phyloP scores from a whole-genome alignment of 2,329 filamentous ascomycete genomes.

The Colletotrichum tamarilloi region DNA sequence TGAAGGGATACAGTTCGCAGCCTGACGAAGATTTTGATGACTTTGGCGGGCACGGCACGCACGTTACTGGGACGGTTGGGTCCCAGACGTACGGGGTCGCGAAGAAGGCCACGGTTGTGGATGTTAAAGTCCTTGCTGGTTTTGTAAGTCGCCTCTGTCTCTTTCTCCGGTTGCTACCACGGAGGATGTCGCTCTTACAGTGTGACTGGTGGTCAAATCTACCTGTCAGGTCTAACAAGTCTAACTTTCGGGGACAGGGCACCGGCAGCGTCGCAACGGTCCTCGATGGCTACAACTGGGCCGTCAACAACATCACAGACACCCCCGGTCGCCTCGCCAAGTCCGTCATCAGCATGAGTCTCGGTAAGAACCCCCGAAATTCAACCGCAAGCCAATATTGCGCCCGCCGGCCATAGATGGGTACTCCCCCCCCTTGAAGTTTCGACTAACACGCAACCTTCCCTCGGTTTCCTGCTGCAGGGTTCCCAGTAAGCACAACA shows the following conservation, averaged over 20 bases:
- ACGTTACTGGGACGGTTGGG: constrained; percentile 50
- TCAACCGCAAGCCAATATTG: neutral
- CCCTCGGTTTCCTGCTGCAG: neutral
- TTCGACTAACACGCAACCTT: neutral
- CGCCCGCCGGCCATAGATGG: constrained; percentile 40
- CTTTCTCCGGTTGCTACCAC: no score
- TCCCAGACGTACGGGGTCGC: constrained; percentile 52
- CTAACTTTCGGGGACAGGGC: constrained; percentile 33
- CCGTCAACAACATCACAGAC: constrained; percentile 46
- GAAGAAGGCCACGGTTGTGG: constrained; percentile 55
- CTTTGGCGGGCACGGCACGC: constrained; percentile 56
- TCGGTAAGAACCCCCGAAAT: constrained; percentile 37
- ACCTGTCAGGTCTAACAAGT: constrained; percentile 22
- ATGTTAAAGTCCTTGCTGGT: constrained; percentile 54
- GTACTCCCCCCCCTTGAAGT: no score
- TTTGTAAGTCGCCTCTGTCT: constrained; percentile 25
- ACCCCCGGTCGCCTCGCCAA: constrained; percentile 40
- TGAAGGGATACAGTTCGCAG: constrained; percentile 37
- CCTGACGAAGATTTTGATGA: constrained; percentile 44
- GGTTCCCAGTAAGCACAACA: constrained; percentile 31
- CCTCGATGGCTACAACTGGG: constrained; percentile 49
- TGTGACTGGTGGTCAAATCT: neutral
- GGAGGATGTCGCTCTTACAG: no score
- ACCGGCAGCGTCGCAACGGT: constrained; percentile 37
- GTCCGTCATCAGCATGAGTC: constrained; percentile 58